phyloP scores from a whole-genome alignment of 225 moss, liverwort and hornwort species.

The Sphagnum contortum region DNA sequence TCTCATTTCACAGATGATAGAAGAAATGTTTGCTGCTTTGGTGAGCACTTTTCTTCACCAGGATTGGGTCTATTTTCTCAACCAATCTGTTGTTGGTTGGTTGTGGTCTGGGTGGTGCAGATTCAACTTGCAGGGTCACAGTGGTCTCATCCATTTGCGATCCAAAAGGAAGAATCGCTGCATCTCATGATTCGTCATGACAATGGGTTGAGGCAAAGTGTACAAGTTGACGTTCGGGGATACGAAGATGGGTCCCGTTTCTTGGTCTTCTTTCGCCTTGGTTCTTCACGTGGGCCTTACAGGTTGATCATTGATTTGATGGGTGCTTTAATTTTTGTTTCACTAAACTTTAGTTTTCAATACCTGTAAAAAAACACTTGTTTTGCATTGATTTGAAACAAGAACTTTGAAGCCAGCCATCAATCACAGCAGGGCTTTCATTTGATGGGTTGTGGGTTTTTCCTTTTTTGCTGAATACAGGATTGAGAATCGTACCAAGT shows the following conservation, averaged over 20 bases:
- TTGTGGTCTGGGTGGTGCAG: constrained; percentile 19
- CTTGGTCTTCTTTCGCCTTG: constrained; percentile 52
- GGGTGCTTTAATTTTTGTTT: too few species aligned
- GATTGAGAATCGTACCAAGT: constrained; percentile 65
- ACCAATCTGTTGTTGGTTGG: too few species aligned
- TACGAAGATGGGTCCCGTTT: constrained; percentile 75
- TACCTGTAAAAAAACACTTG: too few species aligned
- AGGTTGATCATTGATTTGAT: constrained; percentile 21
- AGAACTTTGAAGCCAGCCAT: too few species aligned
- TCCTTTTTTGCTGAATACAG: constrained; percentile 15
- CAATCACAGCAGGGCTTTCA: too few species aligned
- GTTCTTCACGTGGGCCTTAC: constrained; percentile 79
- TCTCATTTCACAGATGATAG: too few species aligned
- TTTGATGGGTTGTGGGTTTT: too few species aligned
- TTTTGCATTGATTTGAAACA: too few species aligned
- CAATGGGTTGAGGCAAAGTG: constrained; percentile 31
- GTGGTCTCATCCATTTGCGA: constrained; percentile 73
- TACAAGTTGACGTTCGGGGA: constrained; percentile 64
- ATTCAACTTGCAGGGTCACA: constrained; percentile 56
- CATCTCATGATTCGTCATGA: constrained; percentile 35
- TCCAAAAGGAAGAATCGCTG: constrained; percentile 55
- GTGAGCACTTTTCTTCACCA: too few species aligned
- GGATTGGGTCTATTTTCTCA: too few species aligned
- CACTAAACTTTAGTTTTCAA: too few species aligned
- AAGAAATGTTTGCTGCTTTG: too few species aligned